Conservation (phyloP, 2,329 filamentous ascomycete genomes). For the Hypoxylon sp. region DNA sequence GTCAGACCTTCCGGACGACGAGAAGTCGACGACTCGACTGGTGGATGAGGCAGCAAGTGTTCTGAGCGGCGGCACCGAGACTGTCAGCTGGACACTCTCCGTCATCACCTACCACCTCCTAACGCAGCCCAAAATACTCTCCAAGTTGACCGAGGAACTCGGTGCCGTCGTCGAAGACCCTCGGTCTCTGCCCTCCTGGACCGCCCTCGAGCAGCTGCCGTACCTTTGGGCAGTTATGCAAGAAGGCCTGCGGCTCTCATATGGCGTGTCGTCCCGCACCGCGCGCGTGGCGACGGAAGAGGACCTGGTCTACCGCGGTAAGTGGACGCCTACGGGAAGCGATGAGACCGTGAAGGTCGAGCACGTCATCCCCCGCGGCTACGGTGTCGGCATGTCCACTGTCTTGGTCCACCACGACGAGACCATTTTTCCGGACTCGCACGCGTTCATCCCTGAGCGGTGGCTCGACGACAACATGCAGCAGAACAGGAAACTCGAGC, state of each 20-base stretch:
- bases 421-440: constrained; percentile 38
- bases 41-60: constrained; percentile 50
- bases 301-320: constrained; percentile 36
- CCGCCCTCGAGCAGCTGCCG: constrained; percentile 40
- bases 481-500: constrained; percentile 31
- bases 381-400: constrained; percentile 38
- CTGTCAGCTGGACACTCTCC: constrained; percentile 51
- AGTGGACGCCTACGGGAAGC: background rate
- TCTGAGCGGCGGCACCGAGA: constrained; percentile 54
- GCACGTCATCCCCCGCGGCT: constrained; percentile 42
- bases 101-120: constrained; percentile 54
- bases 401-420: constrained; percentile 41
- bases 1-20: constrained; percentile 49
- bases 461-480: constrained; percentile 38
- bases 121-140: constrained; percentile 47
- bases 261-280: constrained; percentile 33
- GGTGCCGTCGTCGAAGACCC: constrained; percentile 24
- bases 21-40: constrained; percentile 51
- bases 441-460: constrained; percentile 42
- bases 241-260: constrained; percentile 42
- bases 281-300: constrained; percentile 38
- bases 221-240: constrained; percentile 41
- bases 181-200: constrained; percentile 32
- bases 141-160: constrained; percentile 52
- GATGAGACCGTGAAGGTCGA: constrained; percentile 7